Base-by-base conservation (phyloP, 306 rosid species). In the Malus orientalis region DNA sequence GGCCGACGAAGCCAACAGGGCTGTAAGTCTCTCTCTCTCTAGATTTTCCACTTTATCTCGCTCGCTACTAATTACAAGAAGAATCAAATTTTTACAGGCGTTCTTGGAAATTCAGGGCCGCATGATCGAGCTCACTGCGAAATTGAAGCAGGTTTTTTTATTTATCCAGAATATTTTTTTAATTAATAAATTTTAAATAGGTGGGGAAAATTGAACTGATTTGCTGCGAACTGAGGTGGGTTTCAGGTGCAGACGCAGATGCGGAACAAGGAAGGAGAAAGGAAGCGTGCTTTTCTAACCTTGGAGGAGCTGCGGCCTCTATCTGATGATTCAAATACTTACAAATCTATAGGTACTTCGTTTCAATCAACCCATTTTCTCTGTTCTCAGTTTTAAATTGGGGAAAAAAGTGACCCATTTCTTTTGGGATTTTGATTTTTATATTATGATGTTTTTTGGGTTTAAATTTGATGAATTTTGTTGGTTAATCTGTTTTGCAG, bases 61-160 rank as follows among this genome's bases (percentile, higher is more conserved):
- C 5, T 44, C 16, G 3, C 55, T 54, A 1, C 9, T 54, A 45
- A 6, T 53, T 15, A 18, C 25, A 5, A 45, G 25, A 10, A 66
- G 2, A 16, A 19, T 30, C 60, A 42, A 40, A 8, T 29, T 65
- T 20, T 70, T 60, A 30, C 70, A 95, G 97, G 89, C 91, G 42
- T 95, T 95, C 77, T 44, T 90, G 79, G 97, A 95, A 84, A 92
- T 89, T 83, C 98, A 95, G 84, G 86, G 93, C 81, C 96, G 90
- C 79, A 90, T 92, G 97, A 89, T 95, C 49, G 97, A 95, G 80
- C 86, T 79, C 76, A 89, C 97, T 40, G 90, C 87, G 38, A 95
- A 89, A 82, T 57, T 90, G 55, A 95, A 95, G 89, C 98, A 95
- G 98, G 97, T 89, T 16, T 18, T 69, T 4, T 8, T 33, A 40